A percentile compares a stretch with the other conserved stretches of the same genome.
These are phyloP conservation scores for Fragaria vesca DNA, from an alignment of 306 rosid genomes.

Conservation along the genomic window DNA sequence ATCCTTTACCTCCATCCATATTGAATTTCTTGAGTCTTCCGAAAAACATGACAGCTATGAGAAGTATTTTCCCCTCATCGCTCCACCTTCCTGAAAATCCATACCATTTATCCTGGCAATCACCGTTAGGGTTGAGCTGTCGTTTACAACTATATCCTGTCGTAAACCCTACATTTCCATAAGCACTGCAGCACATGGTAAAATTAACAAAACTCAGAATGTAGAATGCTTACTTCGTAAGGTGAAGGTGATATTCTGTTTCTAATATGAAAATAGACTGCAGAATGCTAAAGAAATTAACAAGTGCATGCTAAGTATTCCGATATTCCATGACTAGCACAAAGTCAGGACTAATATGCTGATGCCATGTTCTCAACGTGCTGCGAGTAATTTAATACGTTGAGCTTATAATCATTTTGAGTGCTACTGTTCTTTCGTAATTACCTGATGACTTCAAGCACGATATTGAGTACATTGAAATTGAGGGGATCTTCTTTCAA, in stretches of 20 bases:
- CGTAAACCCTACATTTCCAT: slow-evolving; percentile 75
- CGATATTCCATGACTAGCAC: background rate
- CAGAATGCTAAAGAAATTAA: background rate
- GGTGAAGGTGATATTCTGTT: background rate
- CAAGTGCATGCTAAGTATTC: background rate
- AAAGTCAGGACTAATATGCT: background rate
- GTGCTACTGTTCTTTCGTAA: background rate
- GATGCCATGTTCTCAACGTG: background rate
- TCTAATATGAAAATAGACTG: too few species aligned
- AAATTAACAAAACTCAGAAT: background rate
- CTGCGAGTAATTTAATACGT: background rate
- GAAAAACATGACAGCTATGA: slow-evolving; percentile 62
- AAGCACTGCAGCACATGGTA: slow-evolving; percentile 49
- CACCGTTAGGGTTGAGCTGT: slow-evolving; percentile 22
- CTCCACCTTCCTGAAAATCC: slow-evolving; percentile 70
- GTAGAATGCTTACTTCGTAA: background rate
- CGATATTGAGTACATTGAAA: slow-evolving; percentile 50
- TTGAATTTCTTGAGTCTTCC: slow-evolving; percentile 69
- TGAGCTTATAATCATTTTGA: background rate
- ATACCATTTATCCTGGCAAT: slow-evolving; percentile 51
- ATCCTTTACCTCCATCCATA: slow-evolving; percentile 51
- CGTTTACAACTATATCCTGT: slow-evolving; percentile 61
- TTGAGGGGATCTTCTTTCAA: slow-evolving; percentile 65
- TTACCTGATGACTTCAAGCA: slow-evolving; percentile 57
- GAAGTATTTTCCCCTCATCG: slow-evolving; percentile 42